Conservation (phyloP, 2,329 filamentous ascomycete species). For the Colletotrichum orbiculare region DNA sequence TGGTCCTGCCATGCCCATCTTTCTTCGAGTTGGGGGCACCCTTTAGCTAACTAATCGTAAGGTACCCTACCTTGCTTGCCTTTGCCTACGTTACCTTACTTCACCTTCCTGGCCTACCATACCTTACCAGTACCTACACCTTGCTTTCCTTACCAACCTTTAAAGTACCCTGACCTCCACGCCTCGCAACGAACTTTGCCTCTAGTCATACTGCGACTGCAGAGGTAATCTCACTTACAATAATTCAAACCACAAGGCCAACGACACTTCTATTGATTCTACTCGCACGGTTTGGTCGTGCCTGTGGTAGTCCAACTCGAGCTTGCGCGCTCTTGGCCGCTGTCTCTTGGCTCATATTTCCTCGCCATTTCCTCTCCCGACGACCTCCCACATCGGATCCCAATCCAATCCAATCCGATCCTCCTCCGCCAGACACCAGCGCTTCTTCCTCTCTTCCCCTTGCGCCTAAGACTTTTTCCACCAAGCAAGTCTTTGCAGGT, state of each 20-base stretch:
- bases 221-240: no score
- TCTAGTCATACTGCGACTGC: no score
- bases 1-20: no score
- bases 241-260: no score
- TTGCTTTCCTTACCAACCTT: neutral
- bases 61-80: neutral
- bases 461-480: neutral
- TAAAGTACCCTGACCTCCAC: neutral
- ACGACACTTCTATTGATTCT: no score
- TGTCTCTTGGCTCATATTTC: slow-evolving; percentile 22
- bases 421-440: slow-evolving; percentile 16
- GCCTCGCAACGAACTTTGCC: no score
- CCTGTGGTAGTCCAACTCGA: slow-evolving; percentile 6
- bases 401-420: neutral
- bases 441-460: slow-evolving; percentile 1
- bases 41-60: neutral
- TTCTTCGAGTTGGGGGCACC: no score
- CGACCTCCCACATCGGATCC: slow-evolving; percentile 28
- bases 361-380: slow-evolving; percentile 28
- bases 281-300: slow-evolving; percentile 5
- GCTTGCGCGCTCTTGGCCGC: neutral
- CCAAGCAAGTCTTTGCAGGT: neutral
- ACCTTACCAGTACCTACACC: neutral
- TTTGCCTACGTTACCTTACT: slow-evolving; percentile 10
- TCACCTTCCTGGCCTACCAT: neutral